Evolutionary conservation across 1,139 yeast genomes (phyloP), one percentile per base, ranked within the genome.

Genomic region (Blastobotrys ciferrii): DNA sequence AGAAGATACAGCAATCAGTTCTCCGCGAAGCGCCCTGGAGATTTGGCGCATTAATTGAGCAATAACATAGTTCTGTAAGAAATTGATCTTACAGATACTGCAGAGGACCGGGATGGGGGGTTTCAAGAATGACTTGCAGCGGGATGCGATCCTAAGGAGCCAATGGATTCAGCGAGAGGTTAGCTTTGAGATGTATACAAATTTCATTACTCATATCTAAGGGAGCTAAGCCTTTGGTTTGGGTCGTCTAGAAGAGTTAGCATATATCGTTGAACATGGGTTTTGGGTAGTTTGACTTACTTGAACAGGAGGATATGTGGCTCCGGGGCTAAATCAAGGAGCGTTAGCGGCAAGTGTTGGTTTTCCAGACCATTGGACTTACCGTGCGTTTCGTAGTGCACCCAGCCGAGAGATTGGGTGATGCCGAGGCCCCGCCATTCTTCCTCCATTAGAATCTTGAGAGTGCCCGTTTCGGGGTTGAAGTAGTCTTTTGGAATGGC

Each of bases 381-480:
- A 64, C 69, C 82, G 68, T 94, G 99, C 46, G 96, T 91, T 64
- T 92, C 99, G 65, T 92, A 94, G 68, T 94, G 98, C 46, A 80
- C 94, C 99, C 99, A 94, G 1, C 99, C 99, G 53, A 94, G 75
- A 42, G 96, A 87, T 68, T 92, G 99, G 9, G 98, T 94, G 61
- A 94, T 89, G 2, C 99, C 99, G 49, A 94, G 74, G 1, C 98
- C 98, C 67, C 99, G 78, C 99, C 99, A 94, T 69, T 94, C 99
- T 58, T 92, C 98, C 67, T 94, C 99, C 51, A 85, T 70, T 47
- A 94, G 73, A 49, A 94, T 87, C 58, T 96, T 82, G 58, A 94
- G 76, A 0, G 98, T 92, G 4, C 98, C 98, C 2, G 96, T 87
- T 54, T 91, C 96, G 11, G 92, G 87, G 65, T 91, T 87, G 73